These are phyloP conservation scores for Trichocomaceae sp. DNA, from an alignment of 2,329 filamentous ascomycete genomes.

Conservation along the genomic window DNA sequence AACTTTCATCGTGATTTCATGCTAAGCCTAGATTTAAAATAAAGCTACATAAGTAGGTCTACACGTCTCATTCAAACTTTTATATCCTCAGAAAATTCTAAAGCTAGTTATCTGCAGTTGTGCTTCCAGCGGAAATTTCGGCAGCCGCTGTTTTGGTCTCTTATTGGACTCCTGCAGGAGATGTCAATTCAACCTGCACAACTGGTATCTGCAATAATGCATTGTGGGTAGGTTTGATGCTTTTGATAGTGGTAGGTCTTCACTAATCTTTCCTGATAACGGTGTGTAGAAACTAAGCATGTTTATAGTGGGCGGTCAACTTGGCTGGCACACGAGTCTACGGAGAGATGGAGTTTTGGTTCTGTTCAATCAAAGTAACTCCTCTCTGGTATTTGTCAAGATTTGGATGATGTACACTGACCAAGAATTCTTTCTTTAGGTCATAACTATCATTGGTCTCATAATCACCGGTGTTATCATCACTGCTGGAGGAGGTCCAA, in stretches of 20 bases:
- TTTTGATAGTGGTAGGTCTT: slow-evolving; percentile 47
- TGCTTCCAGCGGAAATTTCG: slow-evolving; percentile 49
- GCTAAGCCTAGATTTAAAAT: background rate
- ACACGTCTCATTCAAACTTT: background rate
- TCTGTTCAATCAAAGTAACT: slow-evolving; percentile 40
- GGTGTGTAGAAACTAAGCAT: background rate
- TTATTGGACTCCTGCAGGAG: slow-evolving; percentile 49
- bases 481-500: slow-evolving; percentile 48
- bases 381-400: background rate
- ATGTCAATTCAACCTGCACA: slow-evolving; percentile 23
- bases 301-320: slow-evolving; percentile 29
- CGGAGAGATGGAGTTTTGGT: slow-evolving; percentile 51
- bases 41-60: slow-evolving; percentile 1
- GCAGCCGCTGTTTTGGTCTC: slow-evolving; percentile 58
- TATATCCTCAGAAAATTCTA: background rate
- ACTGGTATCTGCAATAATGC: slow-evolving; percentile 22
- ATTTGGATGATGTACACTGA: background rate
- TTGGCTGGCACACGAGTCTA: slow-evolving; percentile 45
- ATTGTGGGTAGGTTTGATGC: slow-evolving; percentile 50
- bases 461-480: slow-evolving; percentile 49
- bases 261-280: background rate
- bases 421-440: slow-evolving; percentile 13
- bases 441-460: slow-evolving; percentile 47
- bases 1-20: background rate
- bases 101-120: slow-evolving; percentile 10